phyloP scores from a whole-genome alignment of 192 early-diverging fungal species.

The Oehlia diaphana region DNA sequence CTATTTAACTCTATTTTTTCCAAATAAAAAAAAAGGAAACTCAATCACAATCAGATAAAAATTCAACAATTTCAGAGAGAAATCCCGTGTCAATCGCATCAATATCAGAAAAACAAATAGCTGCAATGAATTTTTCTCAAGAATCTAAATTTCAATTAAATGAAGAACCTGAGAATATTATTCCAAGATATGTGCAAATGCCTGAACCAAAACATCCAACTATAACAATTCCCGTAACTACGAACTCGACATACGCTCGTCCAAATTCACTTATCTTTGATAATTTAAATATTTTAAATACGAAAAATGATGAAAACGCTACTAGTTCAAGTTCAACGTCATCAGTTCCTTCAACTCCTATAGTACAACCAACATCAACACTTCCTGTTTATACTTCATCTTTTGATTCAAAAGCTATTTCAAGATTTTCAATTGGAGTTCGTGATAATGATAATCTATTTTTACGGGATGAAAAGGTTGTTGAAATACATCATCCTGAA shows the following conservation, averaged over 20 bases:
- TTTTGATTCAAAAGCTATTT: neutral
- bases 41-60: neutral
- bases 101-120: conserved; percentile 11
- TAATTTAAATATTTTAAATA: neutral
- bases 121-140: neutral
- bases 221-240: neutral
- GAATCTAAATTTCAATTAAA: neutral
- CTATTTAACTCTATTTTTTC: neutral
- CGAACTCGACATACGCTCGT: neutral
- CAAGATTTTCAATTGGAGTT: conserved; percentile 20
- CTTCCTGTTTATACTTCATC: neutral
- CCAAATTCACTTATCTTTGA: neutral
- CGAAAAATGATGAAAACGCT: neutral
- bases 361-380: neutral
- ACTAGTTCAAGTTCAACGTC: neutral
- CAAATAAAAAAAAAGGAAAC: no score
- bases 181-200: neutral
- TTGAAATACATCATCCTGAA: neutral
- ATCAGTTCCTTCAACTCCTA: neutral
- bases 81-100: neutral
- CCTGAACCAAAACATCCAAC: neutral
- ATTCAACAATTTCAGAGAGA: neutral
- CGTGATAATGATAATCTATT: conserved; percentile 6
- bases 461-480: conserved; percentile 16
- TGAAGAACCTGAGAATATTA: neutral